Conservation (phyloP, 2,329 filamentous ascomycete species). For the Lecanicillium sp. region DNA sequence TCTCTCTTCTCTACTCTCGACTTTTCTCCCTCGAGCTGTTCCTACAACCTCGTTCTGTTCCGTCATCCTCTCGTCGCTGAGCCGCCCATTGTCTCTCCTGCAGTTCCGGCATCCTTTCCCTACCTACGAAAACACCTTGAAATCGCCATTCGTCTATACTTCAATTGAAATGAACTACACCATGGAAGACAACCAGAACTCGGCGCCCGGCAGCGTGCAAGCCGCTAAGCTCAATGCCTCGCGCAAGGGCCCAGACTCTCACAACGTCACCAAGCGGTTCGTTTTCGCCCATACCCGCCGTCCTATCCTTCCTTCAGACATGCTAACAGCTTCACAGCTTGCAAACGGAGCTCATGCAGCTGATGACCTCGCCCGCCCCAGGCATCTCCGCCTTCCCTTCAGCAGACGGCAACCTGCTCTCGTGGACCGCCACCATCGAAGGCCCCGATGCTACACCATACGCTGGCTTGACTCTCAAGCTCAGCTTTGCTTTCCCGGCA, state of each 20-base stretch:
- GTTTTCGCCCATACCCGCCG: constrained; percentile 11
- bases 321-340: constrained; percentile 49
- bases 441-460: constrained; percentile 91
- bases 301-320: no score
- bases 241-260: constrained; percentile 55
- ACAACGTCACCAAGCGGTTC: constrained; percentile 73
- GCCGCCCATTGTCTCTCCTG: neutral
- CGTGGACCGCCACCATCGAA: constrained; percentile 89
- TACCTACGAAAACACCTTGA: no score
- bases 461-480: constrained; percentile 79
- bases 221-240: constrained; percentile 52
- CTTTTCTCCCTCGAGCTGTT: neutral
- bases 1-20: neutral
- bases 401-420: constrained; percentile 79
- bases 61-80: neutral
- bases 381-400: constrained; percentile 94
- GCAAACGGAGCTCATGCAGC: constrained; percentile 95
- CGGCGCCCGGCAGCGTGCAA: constrained; percentile 54
- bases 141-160: neutral
- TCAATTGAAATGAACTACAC: constrained; percentile 31
- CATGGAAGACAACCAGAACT: constrained; percentile 56
- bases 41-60: neutral
- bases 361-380: constrained; percentile 91
- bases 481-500: constrained; percentile 80
- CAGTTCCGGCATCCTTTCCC: neutral